These are phyloP conservation scores for Annulohypoxylon maeteangense DNA, from an alignment of 495 filamentous ascomycete species.

Conservation along the genomic window DNA sequence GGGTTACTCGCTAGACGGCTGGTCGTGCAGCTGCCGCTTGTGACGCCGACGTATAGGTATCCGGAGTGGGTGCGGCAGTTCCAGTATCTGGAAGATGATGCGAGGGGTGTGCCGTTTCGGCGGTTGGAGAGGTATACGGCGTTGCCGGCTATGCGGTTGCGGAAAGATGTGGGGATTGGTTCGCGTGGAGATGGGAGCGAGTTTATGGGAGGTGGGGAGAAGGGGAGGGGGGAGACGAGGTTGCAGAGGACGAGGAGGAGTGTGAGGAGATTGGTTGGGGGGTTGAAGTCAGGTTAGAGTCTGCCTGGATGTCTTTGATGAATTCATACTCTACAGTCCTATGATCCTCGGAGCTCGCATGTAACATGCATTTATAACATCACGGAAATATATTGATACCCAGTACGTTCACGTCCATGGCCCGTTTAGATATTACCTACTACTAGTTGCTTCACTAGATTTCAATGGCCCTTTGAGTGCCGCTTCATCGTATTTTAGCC, in stretches of 20 bases:
- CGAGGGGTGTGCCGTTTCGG: background rate
- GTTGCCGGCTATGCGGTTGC: conserved; percentile 5
- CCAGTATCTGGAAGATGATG: background rate
- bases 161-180: conserved; percentile 3
- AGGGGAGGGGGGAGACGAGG: background rate
- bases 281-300: background rate
- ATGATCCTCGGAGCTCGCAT: no score
- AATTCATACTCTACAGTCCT: no score
- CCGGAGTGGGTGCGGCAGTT: conserved; percentile 1
- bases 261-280: conserved; percentile 1
- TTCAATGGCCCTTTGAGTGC: background rate
- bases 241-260: conserved; percentile 9
- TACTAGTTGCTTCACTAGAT: background rate
- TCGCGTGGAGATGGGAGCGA: background rate
- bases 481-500: background rate
- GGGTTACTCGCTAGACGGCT: conserved; percentile 2
- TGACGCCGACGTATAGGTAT: background rate
- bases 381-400: no score
- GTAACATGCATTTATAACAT: no score
- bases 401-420: no score
- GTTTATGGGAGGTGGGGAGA: no score
- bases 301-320: no score
- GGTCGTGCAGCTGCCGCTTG: background rate
- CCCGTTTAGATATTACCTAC: background rate
- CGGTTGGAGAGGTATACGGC: conserved; percentile 9